Conservation (phyloP, 192 early-diverging fungal genomes). For the Cetraspora pellucida region DNA sequence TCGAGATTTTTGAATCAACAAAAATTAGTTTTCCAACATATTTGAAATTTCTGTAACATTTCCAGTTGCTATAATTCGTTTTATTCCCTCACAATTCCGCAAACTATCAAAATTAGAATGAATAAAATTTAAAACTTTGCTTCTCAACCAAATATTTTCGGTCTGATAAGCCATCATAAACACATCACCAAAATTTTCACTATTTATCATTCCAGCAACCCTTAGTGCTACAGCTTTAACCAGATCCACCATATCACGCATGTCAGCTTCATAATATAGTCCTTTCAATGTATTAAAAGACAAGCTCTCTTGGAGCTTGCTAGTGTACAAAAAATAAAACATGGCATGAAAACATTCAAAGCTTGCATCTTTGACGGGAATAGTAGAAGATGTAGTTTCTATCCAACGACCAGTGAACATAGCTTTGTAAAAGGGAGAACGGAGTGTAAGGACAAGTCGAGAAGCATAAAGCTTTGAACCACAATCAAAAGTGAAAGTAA, state of each 20-base stretch:
- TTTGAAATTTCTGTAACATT: too few relatives aligned
- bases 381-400: background rate
- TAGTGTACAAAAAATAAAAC: conserved; percentile 2
- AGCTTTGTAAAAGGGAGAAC: background rate
- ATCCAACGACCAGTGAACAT: conserved; percentile 2
- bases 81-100: too few relatives aligned
- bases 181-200: conserved; percentile 4
- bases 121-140: background rate
- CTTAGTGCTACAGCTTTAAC: background rate
- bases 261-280: background rate
- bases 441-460: background rate
- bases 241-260: background rate
- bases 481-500: conserved; percentile 1
- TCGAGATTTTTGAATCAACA: too few relatives aligned
- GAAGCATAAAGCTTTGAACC: background rate
- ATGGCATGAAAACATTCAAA: background rate
- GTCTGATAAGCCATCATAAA: background rate
- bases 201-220: background rate
- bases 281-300: background rate
- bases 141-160: background rate
- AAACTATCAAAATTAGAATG: background rate
- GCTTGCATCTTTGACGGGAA: background rate
- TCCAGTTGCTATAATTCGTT: too few relatives aligned
- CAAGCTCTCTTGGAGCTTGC: background rate
- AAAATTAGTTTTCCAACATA: too few relatives aligned